Evolutionary conservation across 495 filamentous ascomycete genomes (phyloP).

Genomic region (Lepidopterella palustris): DNA sequence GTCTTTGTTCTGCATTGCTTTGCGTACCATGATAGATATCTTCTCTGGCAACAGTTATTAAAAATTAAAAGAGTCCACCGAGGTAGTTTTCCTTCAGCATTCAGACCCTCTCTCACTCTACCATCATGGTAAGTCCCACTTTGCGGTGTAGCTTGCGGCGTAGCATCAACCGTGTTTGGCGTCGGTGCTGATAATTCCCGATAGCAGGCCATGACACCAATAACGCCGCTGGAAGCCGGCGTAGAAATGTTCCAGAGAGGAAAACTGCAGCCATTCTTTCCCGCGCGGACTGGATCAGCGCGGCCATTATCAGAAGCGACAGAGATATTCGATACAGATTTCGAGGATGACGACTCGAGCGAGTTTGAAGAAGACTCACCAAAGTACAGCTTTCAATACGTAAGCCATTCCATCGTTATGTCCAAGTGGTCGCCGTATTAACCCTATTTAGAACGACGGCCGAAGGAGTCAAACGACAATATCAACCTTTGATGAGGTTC

Average conservation of each 20-base stretch:
- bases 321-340: constrained; percentile 70
- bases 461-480: constrained; percentile 65
- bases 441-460: constrained; percentile 31
- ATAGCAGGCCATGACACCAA: constrained; percentile 35
- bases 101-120: constrained; percentile 3
- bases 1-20: constrained; percentile 11
- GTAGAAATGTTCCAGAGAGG: constrained; percentile 43
- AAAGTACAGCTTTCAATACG: constrained; percentile 37
- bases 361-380: constrained; percentile 53
- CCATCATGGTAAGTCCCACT: constrained; percentile 23
- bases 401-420: constrained; percentile 38
- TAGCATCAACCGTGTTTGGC: too few relatives aligned
- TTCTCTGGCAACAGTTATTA: constrained; percentile 5
- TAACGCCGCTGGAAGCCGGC: constrained; percentile 39
- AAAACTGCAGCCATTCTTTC: constrained; percentile 34
- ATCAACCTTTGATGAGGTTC: constrained; percentile 68
- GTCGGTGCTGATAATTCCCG: too few relatives aligned
- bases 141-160: not conserved
- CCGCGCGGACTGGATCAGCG: constrained; percentile 19
- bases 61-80: constrained; percentile 5
- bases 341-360: constrained; percentile 55
- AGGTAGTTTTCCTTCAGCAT: not conserved
- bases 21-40: constrained; percentile 22
- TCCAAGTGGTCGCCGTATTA: not conserved
- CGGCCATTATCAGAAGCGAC: constrained; percentile 59